These are phyloP conservation scores for Simplicillium sp. DNA, from an alignment of 2,329 filamentous ascomycete genomes.

Conservation along the genomic window DNA sequence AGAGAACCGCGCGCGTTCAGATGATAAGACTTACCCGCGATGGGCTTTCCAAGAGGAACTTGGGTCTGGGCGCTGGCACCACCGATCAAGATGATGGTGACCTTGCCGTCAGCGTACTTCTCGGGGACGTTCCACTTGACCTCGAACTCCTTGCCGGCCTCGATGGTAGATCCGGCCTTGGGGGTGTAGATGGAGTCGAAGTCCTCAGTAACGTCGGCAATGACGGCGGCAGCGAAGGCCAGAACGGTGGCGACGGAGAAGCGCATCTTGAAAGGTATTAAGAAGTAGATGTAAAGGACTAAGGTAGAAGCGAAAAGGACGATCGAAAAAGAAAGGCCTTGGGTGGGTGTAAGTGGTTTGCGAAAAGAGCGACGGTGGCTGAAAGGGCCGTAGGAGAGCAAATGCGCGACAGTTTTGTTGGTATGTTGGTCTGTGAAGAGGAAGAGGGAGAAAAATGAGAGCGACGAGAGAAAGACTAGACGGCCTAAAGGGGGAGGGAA, in stretches of 20 bases:
- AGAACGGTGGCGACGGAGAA: constrained; percentile 39
- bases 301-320: not conserved
- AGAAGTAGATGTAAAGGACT: not conserved
- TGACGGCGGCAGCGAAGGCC: constrained; percentile 38
- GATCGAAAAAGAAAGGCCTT: not conserved
- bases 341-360: constrained; percentile 3
- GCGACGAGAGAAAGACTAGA: constrained; percentile 1
- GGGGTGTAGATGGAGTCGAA: constrained; percentile 47
- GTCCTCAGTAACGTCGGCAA: constrained; percentile 35
- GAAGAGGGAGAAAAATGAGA: constrained; percentile 1
- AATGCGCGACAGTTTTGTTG: not conserved
- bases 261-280: constrained; percentile 38
- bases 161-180: constrained; percentile 28
- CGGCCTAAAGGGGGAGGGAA: constrained; percentile 4
- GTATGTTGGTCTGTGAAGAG: not conserved
- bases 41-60: constrained; percentile 21
- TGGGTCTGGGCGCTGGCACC: constrained; percentile 35
- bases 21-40: constrained; percentile 40
- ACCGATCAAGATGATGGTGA: constrained; percentile 46
- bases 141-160: constrained; percentile 37
- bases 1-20: not conserved
- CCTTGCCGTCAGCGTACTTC: constrained; percentile 29
- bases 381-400: not conserved
- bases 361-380: constrained; percentile 2
- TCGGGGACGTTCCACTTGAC: constrained; percentile 40